A percentile compares a stretch with the other conserved stretches of the same genome.
These are phyloP conservation scores for Colletotrichum orchidophilum DNA, from an alignment of 2,329 filamentous ascomycete species.

Conservation along the genomic window DNA sequence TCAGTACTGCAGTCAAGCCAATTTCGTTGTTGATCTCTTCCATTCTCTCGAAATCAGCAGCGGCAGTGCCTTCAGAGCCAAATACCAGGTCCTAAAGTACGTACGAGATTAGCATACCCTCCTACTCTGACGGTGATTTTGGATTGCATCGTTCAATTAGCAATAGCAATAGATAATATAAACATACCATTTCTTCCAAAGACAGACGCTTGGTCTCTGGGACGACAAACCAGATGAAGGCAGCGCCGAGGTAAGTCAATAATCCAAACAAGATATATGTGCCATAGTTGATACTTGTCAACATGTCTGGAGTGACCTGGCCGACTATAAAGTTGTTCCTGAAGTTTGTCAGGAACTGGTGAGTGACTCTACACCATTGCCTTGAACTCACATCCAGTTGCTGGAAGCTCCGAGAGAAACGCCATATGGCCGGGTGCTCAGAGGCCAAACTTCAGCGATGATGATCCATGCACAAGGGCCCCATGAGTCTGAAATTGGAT, in stretches of 20 bases:
- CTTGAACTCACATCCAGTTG: conserved; percentile 66
- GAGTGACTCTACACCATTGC: neutral
- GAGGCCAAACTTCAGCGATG: conserved; percentile 78
- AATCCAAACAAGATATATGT: conserved; percentile 78
- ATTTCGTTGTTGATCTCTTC: conserved; percentile 77
- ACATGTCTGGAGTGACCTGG: conserved; percentile 75
- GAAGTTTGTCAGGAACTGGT: neutral
- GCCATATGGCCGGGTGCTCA: conserved; percentile 75
- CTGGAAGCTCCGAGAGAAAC: conserved; percentile 73
- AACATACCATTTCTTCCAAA: conserved; percentile 69
- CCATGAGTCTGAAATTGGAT: conserved; percentile 65
- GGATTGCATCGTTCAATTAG: too few species aligned
- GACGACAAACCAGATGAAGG: conserved; percentile 70
- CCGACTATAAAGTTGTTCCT: conserved; percentile 71
- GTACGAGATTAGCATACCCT: too few species aligned
- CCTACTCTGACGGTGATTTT: too few species aligned
- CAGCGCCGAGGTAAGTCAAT: conserved; percentile 69
- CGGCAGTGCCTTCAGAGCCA: conserved; percentile 71
- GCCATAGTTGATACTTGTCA: conserved; percentile 71
- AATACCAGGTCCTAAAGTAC: conserved; percentile 70
- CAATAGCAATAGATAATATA: neutral
- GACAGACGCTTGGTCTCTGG: conserved; percentile 72
- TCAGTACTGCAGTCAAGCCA: conserved; percentile 56
- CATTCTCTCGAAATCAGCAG: conserved; percentile 76
- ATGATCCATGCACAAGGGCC: conserved; percentile 80